phyloP scores from a whole-genome alignment of 345 rosid species.

The Erysimum cheiranthoides region DNA sequence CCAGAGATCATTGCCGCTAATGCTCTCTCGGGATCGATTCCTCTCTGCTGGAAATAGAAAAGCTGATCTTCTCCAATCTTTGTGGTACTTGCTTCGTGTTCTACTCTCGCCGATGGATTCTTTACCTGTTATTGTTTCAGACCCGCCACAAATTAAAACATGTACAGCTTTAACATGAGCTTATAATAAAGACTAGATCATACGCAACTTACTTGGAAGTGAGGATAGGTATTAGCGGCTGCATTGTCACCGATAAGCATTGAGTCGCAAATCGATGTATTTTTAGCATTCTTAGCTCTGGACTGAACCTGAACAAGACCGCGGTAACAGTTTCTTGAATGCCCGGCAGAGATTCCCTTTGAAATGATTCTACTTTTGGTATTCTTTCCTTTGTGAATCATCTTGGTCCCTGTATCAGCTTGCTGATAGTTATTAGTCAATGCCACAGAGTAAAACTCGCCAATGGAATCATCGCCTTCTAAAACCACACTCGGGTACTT shows the following conservation, averaged over 20 bases:
- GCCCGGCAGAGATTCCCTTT: conserved; percentile 82
- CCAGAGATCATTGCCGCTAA: conserved; percentile 98
- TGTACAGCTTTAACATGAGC: conserved; percentile 13
- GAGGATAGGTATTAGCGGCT: conserved; percentile 97
- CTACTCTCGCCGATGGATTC: conserved; percentile 85
- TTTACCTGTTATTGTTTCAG: conserved; percentile 60
- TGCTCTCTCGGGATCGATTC: conserved; percentile 90
- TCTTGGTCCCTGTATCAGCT: conserved; percentile 94
- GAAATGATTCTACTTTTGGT: conserved; percentile 89
- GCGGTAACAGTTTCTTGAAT: conserved; percentile 84
- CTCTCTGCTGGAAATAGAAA: conserved; percentile 97
- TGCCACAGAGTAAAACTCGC: conserved; percentile 93
- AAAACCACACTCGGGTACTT: conserved; percentile 92
- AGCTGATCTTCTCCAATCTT: conserved; percentile 94
- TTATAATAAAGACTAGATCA: no score
- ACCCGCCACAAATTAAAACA: neutral
- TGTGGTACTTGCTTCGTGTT: conserved; percentile 97
- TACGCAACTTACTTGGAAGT: conserved; percentile 68
- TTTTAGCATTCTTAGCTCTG: no score
- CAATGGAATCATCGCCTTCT: conserved; percentile 86
- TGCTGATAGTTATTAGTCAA: conserved; percentile 88
- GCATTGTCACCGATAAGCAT: conserved; percentile 96
- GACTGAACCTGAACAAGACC: no score
- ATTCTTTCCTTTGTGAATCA: conserved; percentile 96
- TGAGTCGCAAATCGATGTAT: conserved; percentile 95